Base-by-base conservation (phyloP, 1,284 basidiomycete species). In the Puccinia triticina region DNA sequence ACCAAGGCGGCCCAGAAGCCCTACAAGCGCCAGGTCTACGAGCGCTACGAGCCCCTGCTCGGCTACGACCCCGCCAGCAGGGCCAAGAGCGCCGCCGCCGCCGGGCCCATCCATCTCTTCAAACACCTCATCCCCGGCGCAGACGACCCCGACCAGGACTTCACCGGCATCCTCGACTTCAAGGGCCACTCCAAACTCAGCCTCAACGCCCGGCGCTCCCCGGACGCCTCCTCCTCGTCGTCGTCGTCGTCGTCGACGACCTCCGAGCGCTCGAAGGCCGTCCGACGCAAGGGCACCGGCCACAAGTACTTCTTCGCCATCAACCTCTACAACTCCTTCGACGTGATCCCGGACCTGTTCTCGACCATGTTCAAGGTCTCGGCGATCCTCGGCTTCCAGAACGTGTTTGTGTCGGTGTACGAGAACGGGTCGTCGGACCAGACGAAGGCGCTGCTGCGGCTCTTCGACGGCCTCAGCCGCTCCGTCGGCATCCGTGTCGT, bases 271-370 rank as follows among this genome's bases (percentile, higher is more conserved):
- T 76, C 50, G 32, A 84, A 61, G 76, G 84, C 23, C 72, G 82
- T 66, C 72, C 79, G 34, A 34, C 76, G 37, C 75, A 84, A 40
- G 55, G 85, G 83, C 78, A 86, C 88, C 87, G 90, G 82, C 84
- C 95, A 98, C 91, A 97, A 97, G 87, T 98, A 97, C 88, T 98
- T 94, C 88, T 96, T 98, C 88, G 95, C 94, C 78, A 97, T 98
- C 90, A 98, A 98, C 88, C 89, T 97, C 84, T 96, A 95, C 90
- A 87, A 87, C 84, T 87, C 86, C 23, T 98, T 98, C 90, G 94
- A 96, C 88, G 89, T 98, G 86, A 95, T 98, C 84, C 95, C 95
- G 16, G 95, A 98, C 88, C 90, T 98, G 50, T 97, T 98, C 87
- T 91, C 94, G 55, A 95, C 95, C n/a, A 92, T 98, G 84, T 97